Conservation (phyloP, 169 alveolate genomes). For the Eimeria praecox region DNA sequence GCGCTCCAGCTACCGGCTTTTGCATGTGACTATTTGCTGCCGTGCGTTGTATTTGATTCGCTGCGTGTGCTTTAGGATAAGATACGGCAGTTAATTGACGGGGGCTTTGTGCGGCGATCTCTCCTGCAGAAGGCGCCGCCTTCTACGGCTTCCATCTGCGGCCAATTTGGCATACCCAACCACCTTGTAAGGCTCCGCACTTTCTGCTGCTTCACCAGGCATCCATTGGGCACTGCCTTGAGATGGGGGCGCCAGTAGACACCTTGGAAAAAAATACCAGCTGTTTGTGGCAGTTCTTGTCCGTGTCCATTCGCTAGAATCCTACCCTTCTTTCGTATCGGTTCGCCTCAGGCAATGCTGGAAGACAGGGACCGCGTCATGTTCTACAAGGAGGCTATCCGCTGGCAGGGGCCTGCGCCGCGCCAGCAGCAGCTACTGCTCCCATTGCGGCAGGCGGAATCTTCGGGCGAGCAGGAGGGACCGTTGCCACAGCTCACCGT, state of each 20-base stretch:
- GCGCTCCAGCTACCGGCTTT: not conserved
- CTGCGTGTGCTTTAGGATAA: slow-evolving; percentile 10
- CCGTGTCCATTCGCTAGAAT: not conserved
- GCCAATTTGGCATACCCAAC: slow-evolving; percentile 36
- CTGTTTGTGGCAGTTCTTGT: not conserved
- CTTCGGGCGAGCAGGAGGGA: not conserved
- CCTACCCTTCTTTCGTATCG: not conserved
- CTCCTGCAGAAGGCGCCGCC: slow-evolving; percentile 54
- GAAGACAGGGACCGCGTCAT: slow-evolving; percentile 71
- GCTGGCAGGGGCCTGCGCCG: slow-evolving; percentile 33
- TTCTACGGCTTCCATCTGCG: slow-evolving; percentile 52
- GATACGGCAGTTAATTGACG: not conserved
- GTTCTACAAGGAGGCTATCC: slow-evolving; percentile 61
- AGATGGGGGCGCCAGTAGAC: not conserved
- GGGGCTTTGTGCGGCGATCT: slow-evolving; percentile 41
- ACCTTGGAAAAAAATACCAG: not conserved
- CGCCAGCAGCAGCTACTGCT: slow-evolving; percentile 13
- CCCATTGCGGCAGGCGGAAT: not conserved
- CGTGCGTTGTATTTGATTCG: not conserved
- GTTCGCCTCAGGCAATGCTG: slow-evolving; percentile 69
- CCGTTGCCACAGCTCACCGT: not conserved
- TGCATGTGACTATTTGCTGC: not conserved
- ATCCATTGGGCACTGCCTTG: not conserved
- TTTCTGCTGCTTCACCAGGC: not conserved
- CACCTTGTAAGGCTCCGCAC: not conserved